These are phyloP conservation scores for Coemansia sp. DNA, from an alignment of 192 early-diverging fungal species.

Conservation along the genomic window DNA sequence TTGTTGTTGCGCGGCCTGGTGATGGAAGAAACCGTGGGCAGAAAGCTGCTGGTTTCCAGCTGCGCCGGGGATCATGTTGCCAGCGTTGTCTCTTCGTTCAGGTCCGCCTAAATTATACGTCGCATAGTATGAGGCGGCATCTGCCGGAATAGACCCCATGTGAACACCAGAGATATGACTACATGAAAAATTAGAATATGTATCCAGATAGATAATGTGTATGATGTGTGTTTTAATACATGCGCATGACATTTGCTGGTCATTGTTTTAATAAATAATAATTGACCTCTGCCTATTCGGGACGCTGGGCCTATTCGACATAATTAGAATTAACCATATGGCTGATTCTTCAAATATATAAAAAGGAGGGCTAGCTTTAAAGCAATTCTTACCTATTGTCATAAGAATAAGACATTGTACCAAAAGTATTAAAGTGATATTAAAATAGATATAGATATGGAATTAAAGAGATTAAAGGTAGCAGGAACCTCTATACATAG, in stretches of 20 bases:
- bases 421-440: neutral
- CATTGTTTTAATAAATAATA: neutral
- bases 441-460: neutral
- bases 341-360: neutral
- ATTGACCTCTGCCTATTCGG: neutral
- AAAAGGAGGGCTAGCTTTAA: too few relatives aligned
- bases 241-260: neutral
- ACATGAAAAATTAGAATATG: conserved; percentile 20
- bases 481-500: conserved; percentile 5
- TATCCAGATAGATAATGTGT: neutral
- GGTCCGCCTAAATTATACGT: conserved; percentile 29
- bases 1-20: conserved; percentile 20
- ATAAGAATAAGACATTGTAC: conserved; percentile 43
- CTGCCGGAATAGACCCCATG: conserved; percentile 43
- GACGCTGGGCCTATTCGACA: neutral
- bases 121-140: conserved; percentile 39
- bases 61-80: conserved; percentile 13
- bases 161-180: conserved; percentile 40
- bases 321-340: conserved; percentile 2
- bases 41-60: conserved; percentile 20
- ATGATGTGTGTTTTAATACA: conserved; percentile 8
- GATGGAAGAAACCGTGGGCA: conserved; percentile 37
- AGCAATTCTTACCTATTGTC: conserved; percentile 37
- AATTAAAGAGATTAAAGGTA: conserved; percentile 7
- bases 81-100: conserved; percentile 28